Evolutionary conservation across 495 filamentous ascomycete species (phyloP), one percentile per base, ranked within the genome.

Genomic region (Lasiosphaeris hirsuta): DNA sequence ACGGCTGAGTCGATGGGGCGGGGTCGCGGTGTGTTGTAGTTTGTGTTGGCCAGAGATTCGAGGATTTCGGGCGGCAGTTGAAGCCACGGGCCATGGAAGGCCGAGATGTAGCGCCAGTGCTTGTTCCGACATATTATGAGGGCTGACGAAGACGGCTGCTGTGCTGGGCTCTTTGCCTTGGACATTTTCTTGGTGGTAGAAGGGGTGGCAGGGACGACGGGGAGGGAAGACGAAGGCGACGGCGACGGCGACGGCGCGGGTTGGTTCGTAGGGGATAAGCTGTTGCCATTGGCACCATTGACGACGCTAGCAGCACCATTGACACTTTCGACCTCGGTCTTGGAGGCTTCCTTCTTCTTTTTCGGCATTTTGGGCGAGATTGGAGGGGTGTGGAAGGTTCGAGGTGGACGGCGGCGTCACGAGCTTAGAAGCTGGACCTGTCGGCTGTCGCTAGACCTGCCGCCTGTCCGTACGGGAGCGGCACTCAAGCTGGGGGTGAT

Each of bases 41-140:
- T 92, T 65, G 78, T 84, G 68, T 89, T 82, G 11, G 89, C 89
- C 43, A 92, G 81, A 11, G 81, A 84, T 65, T 90, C 87, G 70
- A 92, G 84, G 51, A 90, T 80, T 72, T 92, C 89, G 59, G 83
- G 82, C n/a, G 89, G 88, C 34, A 92, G 74, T 70, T 92, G 88
- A n/a, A 91, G 82, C 89, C 89, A 92, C 59, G 87, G 88, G 13
- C 89, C 89, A 67, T 92, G 89, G 63, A 89, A 92, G 48, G 87
- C 84, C 15, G 88, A 90, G 51, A 92, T 92, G 67, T 90, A 89
- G 42, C 84, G 81, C 88, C 88, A 91, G 72, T 91, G 88, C 59
- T 61, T 61, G 41, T 61, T 61, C 13, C 59, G 54, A 38, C 59
- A 61, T n/a, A 61, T 61, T 15, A 61, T 57, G 18, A 61, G 47